Evolutionary conservation across 2,329 filamentous ascomycete genomes (phyloP), one percentile per base, ranked within the genome.

Genomic region (Aspergillus sp.): DNA sequence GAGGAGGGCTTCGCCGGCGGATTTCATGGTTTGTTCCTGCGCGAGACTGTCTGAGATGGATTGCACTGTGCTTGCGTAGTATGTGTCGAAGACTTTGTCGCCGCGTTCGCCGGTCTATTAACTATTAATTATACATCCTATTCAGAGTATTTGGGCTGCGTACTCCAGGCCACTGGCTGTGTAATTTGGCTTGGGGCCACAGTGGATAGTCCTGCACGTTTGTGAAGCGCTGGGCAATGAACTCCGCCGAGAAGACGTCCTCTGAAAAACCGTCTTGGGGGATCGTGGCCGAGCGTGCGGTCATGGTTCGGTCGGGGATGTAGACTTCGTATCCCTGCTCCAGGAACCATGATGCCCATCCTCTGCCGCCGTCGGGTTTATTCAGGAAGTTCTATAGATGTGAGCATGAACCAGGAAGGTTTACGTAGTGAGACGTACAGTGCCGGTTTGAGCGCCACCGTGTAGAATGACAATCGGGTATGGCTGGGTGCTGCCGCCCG

Each of bases 331-430:
- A 81, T 15, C 80, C 80, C 31, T 75, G 65, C 7, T 70, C 64
- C 15, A 82, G 66, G 58, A 80, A 81, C 58, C 74, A 78, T 0
- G 77, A 76, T 2, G 79, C 77, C 80, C 79, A 82, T 43, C 80
- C 80, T 56, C 68, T 59, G 6, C 75, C 69, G 35, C 74, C 75
- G 61, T 82, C 79, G 3, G 80, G 80, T 35, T 77, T 82, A 57
- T 79, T 80, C 31, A 79, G 66, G 72, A 73, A 80, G 50, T 77
- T 77, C 70, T 75, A 47, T 15, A n/a, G 23, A 14, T n/a, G n/a
- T 37, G 35, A 37, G 35, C 14, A n/a, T 1, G 19, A 39, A 3
- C 6, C 21, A 19, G 48, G 48, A 51, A 8, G 45, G 3, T 21
- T 44, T 31, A 51, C 37, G 55, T 19, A 3, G 19, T 23, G 35